Base-by-base conservation (phyloP, 1,139 yeast genomes). In the Zygoascus hellenicus region DNA sequence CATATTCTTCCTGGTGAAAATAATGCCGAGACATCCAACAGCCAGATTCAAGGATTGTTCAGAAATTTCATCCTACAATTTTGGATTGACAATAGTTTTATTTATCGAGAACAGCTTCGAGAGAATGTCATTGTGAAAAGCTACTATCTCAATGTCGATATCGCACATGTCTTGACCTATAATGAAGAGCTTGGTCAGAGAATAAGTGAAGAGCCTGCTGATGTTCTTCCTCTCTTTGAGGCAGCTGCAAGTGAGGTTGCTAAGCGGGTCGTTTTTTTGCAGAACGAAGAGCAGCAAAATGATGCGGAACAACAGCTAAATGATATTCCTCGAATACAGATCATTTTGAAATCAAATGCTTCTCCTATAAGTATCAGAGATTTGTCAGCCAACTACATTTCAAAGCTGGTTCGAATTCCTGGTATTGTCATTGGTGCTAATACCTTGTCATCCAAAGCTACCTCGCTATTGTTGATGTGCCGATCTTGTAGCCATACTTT, bases 351-450 rank as follows among this genome's bases (percentile, higher is more conserved):
- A 54, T 84, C 95, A 7, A 80, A 80, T 49, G 84, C 96, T 6
- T 78, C 81, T 51, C 79, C 81, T 50, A 75, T 83, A 2, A 75
- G 94, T 0, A 79, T 94, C 51, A 77, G 98, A 60, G 81, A 88
- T 51, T 74, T 94, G 53, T 94, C 85, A 62, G 85, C 97, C 1
- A 87, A 83, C 43, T 88, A 87, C 62, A 90, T 94, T 53, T 81
- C 97, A 32, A 86, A 86, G 66, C 82, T 94, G 51, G 94, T 94
- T 33, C 76, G 96, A 49, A 80, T 94, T 33, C 87, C 96, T 36
- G 99, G 98, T 39, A 94, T 94, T 56, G 78, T 94, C 57, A 92
- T 94, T 50, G 85, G 95, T 35, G 87, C 97, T 0, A 86, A 96
- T 1, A 92, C 95, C 16, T 74, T 92, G 50, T 76, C 87, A 30